Evolutionary conservation across 306 rosid species (phyloP).

Genomic region (Cotoneaster glaucophyllus): DNA sequence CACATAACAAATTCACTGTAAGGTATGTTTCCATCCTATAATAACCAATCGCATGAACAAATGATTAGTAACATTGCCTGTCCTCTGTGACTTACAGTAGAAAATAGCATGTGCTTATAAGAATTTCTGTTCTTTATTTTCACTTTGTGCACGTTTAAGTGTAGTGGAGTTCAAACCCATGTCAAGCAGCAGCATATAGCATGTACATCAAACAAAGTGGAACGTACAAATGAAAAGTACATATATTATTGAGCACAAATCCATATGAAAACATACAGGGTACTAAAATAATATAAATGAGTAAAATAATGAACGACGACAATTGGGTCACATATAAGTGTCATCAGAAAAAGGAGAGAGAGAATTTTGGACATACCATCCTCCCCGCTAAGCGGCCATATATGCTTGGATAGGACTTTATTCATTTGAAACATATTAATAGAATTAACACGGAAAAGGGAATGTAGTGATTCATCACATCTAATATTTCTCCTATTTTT

Average conservation of each 20-base stretch:
- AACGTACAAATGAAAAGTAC: neutral
- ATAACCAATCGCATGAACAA: neutral
- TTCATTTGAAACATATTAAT: conserved; percentile 38
- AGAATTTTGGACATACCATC: conserved; percentile 18
- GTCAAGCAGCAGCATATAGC: neutral
- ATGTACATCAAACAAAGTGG: neutral
- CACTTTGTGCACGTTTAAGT: neutral
- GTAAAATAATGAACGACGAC: conserved; percentile 1
- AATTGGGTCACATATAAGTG: neutral
- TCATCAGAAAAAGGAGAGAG: neutral
- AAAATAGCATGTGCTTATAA: neutral
- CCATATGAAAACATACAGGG: neutral
- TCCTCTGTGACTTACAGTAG: neutral
- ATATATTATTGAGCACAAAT: neutral
- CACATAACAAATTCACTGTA: neutral
- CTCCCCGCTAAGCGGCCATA: conserved; percentile 24
- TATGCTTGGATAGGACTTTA: conserved; percentile 28
- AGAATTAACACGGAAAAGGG: conserved; percentile 21
- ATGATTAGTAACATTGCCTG: neutral
- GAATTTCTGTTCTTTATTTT: neutral
- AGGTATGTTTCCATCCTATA: neutral
- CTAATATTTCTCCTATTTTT: conserved; percentile 20
- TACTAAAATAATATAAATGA: neutral
- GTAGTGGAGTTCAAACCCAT: neutral
- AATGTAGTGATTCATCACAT: conserved; percentile 22